Base-by-base conservation (phyloP, 2,329 filamentous ascomycete species). In the Aspergillus tubingensis region DNA sequence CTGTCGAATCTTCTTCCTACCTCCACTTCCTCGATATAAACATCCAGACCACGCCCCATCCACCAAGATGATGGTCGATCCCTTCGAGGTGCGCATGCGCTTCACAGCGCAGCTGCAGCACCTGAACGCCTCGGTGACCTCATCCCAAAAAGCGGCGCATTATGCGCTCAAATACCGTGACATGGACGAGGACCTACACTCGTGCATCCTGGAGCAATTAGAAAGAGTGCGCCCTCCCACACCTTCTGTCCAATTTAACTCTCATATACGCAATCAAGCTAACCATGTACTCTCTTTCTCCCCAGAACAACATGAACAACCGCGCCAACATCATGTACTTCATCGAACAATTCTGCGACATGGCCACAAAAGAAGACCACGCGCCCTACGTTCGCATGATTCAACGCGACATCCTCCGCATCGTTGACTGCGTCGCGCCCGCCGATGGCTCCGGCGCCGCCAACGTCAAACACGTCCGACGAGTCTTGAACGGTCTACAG, bases 311-410 rank as follows among this genome's bases (percentile, higher is more conserved):
- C 67, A 96, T 99, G 90, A 99, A 99, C 78, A 96, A 89, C 54
- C 86, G 94, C 62, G 96, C 95, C 61, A 99, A 99, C 75, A 98
- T 99, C 76, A 96, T 99, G 90, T 99, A 96, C 79, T 99, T 99
- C 77, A 90, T 99, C 72, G 94, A 98, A 72, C 90, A 94, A 68
- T 91, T 99, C 67, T 91, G 96, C 73, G 94, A 98, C 73, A 84
- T 92, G 78, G 91, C 92, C 21, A 84, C 86, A 64, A 90, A 88
- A 66, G 91, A 92, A 66, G 86, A 87, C 64, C 88, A 95, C 68
- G 79, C 85, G 56, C 88, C 91, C 64, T 99, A 96, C 72, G 88
- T 97, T 27, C 87, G 90, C 54, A 97, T 98, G 92, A 91, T 99
- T 79, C 91, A 96, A 77, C 85, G 93, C 50, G 95, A 99, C 74